Base-by-base conservation (phyloP, 129 eudicot genomes). In the Smallanthus sonchifolius region DNA sequence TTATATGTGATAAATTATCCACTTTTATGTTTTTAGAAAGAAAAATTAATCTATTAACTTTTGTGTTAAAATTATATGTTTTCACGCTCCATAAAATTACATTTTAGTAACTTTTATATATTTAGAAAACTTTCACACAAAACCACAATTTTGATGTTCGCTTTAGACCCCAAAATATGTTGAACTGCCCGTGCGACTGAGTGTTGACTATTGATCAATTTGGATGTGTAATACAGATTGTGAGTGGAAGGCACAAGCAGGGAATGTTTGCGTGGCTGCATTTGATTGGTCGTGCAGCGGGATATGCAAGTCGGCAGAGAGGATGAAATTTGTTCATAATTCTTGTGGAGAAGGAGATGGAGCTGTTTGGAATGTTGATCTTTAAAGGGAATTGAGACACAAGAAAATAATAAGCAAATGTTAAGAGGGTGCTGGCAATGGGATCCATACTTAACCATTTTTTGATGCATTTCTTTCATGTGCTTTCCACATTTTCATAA, bases 261-360 rank as follows among this genome's bases (percentile, higher is more conserved):
- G 95, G 43, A 84, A 84, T 60, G 73, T 80, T 35, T 89, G 95
- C 42, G 95, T 79, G 69, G 95, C 91, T 5, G 72, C 91, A 7
- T 88, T 86, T 75, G 87, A 84, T 77, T 89, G 96, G 96, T 68
- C 85, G 3, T 89, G 96, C 83, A 89, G 96, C 28, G 91, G 96
- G 28, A 78, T 89, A 82, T 89, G 96, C 86, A 86, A 84, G 73
- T 89, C 96, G 0, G 91, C 80, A 2, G 96, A 89, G 78, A 73
- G 87, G 78, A 86, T 89, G 87, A 86, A 72, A 70, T 66, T 56
- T 20, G 81, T 89, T 66, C 96, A 89, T 51, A 72, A 55, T 57
- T 74, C 81, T 10, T 86, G 96, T 61, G 96, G 96, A 68, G 91
- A 89, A 84, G 96, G 86, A 69, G 86, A 84, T 11, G 83, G 30